Percentiles rank a stretch among this genome's conserved stretches.
Conservation (phyloP, 495 filamentous ascomycete genomes). For the Aspergillus conjunctus region DNA sequence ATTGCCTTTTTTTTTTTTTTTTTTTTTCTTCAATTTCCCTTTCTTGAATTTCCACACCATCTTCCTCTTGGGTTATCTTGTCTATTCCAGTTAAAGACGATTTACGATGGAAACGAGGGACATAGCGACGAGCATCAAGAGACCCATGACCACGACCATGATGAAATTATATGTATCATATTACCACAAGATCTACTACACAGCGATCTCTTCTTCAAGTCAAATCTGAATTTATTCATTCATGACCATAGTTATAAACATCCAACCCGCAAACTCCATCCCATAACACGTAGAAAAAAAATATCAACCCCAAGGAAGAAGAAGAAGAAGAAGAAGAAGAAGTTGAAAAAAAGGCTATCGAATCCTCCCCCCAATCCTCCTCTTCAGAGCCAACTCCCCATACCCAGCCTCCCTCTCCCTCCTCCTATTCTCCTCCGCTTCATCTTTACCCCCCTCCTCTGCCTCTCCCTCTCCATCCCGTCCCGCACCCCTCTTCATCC, state of each 20-base stretch:
- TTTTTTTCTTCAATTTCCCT: conserved; percentile 9
- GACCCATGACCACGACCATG: background rate
- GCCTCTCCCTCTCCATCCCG: background rate
- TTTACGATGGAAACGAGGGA: conserved; percentile 6
- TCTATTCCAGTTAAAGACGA: conserved; percentile 7
- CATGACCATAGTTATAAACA: no score
- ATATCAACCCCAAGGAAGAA: background rate
- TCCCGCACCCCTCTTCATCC: conserved; percentile 12
- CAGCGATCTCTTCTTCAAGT: background rate
- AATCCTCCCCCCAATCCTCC: conserved; percentile 28
- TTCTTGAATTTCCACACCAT: background rate
- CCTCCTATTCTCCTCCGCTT: conserved; percentile 24
- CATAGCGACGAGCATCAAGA: background rate
- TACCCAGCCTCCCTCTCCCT: conserved; percentile 34
- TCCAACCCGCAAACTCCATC: no score
- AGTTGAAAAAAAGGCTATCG: conserved; percentile 6
- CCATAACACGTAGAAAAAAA: no score
- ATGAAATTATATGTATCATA: conserved; percentile 5
- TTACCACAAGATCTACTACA: conserved; percentile 3
- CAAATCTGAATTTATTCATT: background rate
- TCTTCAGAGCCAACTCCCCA: conserved; percentile 36
- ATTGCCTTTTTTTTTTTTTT: conserved; percentile 22
- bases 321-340: background rate
- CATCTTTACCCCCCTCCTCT: conserved; percentile 18
- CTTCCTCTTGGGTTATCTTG: conserved; percentile 14